Percentiles rank a stretch among this genome's conserved stretches.
Conservation (phyloP, 2,329 filamentous ascomycete species). For the Dactylella cylindrospora region DNA sequence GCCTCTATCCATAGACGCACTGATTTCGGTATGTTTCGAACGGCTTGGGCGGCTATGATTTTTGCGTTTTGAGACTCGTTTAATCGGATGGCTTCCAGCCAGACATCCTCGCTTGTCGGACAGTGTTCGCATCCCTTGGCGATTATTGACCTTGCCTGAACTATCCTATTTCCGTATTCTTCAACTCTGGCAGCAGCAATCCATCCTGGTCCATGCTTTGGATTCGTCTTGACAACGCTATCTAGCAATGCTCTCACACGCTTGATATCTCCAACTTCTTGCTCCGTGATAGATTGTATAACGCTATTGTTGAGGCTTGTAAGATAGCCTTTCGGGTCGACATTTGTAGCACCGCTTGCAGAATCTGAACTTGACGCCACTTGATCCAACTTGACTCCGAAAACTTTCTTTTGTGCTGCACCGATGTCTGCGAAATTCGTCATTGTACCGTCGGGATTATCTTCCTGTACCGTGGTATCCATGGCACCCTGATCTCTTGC, state of each 20-base stretch:
- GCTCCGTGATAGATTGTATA: conserved; percentile 67
- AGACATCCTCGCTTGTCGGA: conserved; percentile 90
- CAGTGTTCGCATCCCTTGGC: conserved; percentile 85
- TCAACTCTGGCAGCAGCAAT: conserved; percentile 91
- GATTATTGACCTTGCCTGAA: conserved; percentile 84
- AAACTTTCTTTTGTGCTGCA: conserved; percentile 89
- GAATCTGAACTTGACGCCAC: conserved; percentile 73
- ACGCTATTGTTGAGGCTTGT: conserved; percentile 83
- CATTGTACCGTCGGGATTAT: conserved; percentile 78
- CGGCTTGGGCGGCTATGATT: conserved; percentile 88
- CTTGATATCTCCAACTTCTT: conserved; percentile 91
- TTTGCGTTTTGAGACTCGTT: conserved; percentile 93
- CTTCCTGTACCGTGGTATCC: conserved; percentile 83
- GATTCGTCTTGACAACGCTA: conserved; percentile 95
- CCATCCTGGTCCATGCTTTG: conserved; percentile 91
- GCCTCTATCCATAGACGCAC: conserved; percentile 92
- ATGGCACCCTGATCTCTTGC: conserved; percentile 79
- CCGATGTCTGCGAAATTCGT: conserved; percentile 98
- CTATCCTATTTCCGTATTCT: conserved; percentile 86
- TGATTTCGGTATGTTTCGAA: conserved; percentile 85
- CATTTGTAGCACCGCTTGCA: conserved; percentile 79
- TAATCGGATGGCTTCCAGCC: conserved; percentile 92
- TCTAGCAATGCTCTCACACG: conserved; percentile 89
- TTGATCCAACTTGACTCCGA: conserved; percentile 90
- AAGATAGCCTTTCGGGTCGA: conserved; percentile 93